phyloP scores from a whole-genome alignment of 2,329 filamentous ascomycete genomes.

The Basipetospora chlamydospora region DNA sequence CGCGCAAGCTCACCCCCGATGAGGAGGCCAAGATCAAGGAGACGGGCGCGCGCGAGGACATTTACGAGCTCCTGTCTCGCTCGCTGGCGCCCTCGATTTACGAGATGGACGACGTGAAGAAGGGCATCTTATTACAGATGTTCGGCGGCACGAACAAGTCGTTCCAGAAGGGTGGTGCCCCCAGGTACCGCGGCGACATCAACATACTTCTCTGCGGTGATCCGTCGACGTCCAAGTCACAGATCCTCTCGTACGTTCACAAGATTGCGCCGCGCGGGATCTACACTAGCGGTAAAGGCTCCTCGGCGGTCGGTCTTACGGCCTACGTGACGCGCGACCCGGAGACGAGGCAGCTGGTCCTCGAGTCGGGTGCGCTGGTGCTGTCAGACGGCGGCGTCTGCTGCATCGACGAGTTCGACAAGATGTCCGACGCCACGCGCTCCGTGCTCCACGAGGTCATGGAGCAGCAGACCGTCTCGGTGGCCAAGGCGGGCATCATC shows the following conservation, averaged over 20 bases:
- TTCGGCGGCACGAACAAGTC: conserved; percentile 98
- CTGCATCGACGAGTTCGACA: conserved; percentile 77
- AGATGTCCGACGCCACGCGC: conserved; percentile 67
- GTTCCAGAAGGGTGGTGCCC: conserved; percentile 90
- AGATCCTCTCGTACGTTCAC: conserved; percentile 87
- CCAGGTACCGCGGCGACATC: conserved; percentile 92
- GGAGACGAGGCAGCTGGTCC: conserved; percentile 63
- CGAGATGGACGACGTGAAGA: conserved; percentile 98
- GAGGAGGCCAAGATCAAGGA: conserved; percentile 80
- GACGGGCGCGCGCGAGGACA: conserved; percentile 65
- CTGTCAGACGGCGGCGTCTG: conserved; percentile 71
- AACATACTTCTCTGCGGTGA: conserved; percentile 95
- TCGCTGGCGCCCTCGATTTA: conserved; percentile 91
- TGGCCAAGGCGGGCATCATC: conserved; percentile 85
- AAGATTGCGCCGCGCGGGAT: conserved; percentile 86
- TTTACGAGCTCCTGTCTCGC: conserved; percentile 83
- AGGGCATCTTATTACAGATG: conserved; percentile 88
- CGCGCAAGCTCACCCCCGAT: conserved; percentile 67
- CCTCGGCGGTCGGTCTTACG: conserved; percentile 67
- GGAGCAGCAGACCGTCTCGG: conserved; percentile 76
- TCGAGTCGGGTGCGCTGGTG: conserved; percentile 67
- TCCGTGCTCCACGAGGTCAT: conserved; percentile 79
- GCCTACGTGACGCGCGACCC: conserved; percentile 71
- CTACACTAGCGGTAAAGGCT: conserved; percentile 70
- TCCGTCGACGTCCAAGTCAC: conserved; percentile 91